Conservation (phyloP, 306 rosid species). For the Psophocarpus tetragonolobus region DNA sequence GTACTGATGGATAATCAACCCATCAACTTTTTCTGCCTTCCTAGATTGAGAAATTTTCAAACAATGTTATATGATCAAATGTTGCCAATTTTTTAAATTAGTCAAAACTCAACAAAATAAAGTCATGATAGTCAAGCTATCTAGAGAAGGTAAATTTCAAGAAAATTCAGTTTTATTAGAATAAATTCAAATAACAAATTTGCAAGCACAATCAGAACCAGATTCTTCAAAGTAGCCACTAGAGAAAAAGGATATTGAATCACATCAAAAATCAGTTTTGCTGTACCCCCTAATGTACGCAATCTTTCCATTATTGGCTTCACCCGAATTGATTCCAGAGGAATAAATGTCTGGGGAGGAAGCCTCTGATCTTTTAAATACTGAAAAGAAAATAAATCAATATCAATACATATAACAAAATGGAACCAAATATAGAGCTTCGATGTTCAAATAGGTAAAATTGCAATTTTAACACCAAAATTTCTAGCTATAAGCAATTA, state of each 20-base stretch:
- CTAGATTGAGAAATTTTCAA: slow-evolving; percentile 14
- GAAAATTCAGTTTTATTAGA: slow-evolving; percentile 9
- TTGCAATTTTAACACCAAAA: neutral
- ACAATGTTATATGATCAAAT: neutral
- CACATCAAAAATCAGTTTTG: slow-evolving; percentile 87
- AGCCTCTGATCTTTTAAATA: slow-evolving; percentile 99
- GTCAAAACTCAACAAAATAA: neutral
- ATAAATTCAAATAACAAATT: slow-evolving; percentile 18
- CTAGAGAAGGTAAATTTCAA: slow-evolving; percentile 18
- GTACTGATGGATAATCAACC: neutral
- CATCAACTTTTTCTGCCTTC: neutral
- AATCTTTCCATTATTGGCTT: slow-evolving; percentile 92
- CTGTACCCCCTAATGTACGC: slow-evolving; percentile 84
- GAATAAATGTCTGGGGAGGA: slow-evolving; percentile 99
- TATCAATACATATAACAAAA: slow-evolving; percentile 13
- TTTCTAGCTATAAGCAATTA: slow-evolving; percentile 20
- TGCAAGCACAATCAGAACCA: neutral
- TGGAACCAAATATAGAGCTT: slow-evolving; percentile 4
- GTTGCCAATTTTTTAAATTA: slow-evolving; percentile 7
- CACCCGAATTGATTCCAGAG: slow-evolving; percentile 92
- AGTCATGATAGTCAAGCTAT: slow-evolving; percentile 15
- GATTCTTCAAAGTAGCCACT: slow-evolving; percentile 24
- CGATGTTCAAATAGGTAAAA: slow-evolving; percentile 20
- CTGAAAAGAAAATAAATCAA: slow-evolving; percentile 52
- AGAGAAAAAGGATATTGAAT: slow-evolving; percentile 85